A percentile compares a stretch with the other conserved stretches of the same genome.
Evolutionary conservation across 768 basidiomycete genomes (phyloP).

Genomic region (Leccinellum rugosiceps): DNA sequence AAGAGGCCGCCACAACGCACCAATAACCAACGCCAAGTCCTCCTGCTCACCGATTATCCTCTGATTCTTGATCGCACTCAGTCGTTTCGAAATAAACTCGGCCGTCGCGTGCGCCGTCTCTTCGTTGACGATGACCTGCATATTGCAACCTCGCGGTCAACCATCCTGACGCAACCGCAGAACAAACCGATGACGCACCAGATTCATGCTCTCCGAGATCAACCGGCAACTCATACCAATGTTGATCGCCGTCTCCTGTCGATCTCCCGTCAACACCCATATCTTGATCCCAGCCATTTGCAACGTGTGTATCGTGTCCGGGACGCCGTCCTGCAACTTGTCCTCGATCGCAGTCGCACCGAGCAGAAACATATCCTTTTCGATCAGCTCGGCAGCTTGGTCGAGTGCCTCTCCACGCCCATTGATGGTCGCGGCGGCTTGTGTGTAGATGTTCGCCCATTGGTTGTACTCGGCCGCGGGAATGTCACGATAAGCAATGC

Average conservation of each 20-base stretch:
- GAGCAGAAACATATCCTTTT: slow-evolving; percentile 87
- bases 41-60: slow-evolving; percentile 88
- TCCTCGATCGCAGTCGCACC: slow-evolving; percentile 99
- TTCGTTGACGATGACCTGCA: slow-evolving; percentile 91
- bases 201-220: slow-evolving; percentile 97
- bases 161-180: not conserved
- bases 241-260: slow-evolving; percentile 99
- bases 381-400: slow-evolving; percentile 91
- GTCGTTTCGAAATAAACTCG: slow-evolving; percentile 83
- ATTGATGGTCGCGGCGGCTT: slow-evolving; percentile 93
- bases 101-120: slow-evolving; percentile 76
- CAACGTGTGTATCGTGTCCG: slow-evolving; percentile 94
- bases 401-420: slow-evolving; percentile 95
- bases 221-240: slow-evolving; percentile 97
- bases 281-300: slow-evolving; percentile 99
- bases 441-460: slow-evolving; percentile 85
- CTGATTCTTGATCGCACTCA: slow-evolving; percentile 92
- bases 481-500: slow-evolving; percentile 91
- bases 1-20: slow-evolving; percentile 40
- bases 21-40: slow-evolving; percentile 92
- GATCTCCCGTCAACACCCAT: slow-evolving; percentile 97
- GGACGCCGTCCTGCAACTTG: slow-evolving; percentile 97
- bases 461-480: slow-evolving; percentile 86
- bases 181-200: slow-evolving; percentile 46
- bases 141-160: not conserved